Percentiles rank a stretch among this genome's conserved stretches.
These are phyloP conservation scores for Aspergillus persii DNA, from an alignment of 2,329 filamentous ascomycete species.

Conservation along the genomic window DNA sequence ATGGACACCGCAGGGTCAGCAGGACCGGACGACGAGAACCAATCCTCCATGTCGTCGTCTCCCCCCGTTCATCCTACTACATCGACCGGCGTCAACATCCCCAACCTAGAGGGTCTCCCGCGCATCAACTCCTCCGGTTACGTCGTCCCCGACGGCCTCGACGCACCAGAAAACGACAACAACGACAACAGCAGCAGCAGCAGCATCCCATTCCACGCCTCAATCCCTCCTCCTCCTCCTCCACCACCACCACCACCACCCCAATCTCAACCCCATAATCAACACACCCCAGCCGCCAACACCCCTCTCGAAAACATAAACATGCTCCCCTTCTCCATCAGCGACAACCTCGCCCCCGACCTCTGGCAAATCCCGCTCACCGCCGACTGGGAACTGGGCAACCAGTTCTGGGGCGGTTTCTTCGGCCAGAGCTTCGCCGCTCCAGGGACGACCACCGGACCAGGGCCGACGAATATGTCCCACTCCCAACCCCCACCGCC, in stretches of 20 bases:
- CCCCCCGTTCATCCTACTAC: slow-evolving; percentile 6
- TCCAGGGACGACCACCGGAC: not conserved
- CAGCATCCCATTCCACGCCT: slow-evolving; percentile 1
- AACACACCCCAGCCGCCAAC: slow-evolving; percentile 5
- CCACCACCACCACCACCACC: not conserved
- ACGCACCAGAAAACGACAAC: slow-evolving; percentile 1
- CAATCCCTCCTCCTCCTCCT: not conserved
- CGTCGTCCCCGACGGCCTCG: slow-evolving; percentile 28
- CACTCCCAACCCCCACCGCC: not conserved
- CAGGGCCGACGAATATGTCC: not conserved
- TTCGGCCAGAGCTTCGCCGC: slow-evolving; percentile 11
- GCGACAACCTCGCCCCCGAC: slow-evolving; percentile 47
- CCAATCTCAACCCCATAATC: not conserved
- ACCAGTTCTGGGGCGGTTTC: slow-evolving; percentile 25
- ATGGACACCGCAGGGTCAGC: not conserved
- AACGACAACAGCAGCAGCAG: too few relatives aligned
- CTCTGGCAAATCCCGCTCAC: slow-evolving; percentile 90
- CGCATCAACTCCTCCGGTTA: slow-evolving; percentile 34
- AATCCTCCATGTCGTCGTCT: slow-evolving; percentile 4
- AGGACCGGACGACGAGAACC: not conserved
- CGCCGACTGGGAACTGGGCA: slow-evolving; percentile 69
- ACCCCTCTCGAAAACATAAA: slow-evolving; percentile 7
- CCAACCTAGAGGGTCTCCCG: slow-evolving; percentile 30
- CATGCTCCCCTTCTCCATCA: slow-evolving; percentile 23
- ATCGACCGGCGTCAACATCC: slow-evolving; percentile 19